phyloP scores from a whole-genome alignment of 805 yeast genomes.

The Kodamaea lidongshanica region DNA sequence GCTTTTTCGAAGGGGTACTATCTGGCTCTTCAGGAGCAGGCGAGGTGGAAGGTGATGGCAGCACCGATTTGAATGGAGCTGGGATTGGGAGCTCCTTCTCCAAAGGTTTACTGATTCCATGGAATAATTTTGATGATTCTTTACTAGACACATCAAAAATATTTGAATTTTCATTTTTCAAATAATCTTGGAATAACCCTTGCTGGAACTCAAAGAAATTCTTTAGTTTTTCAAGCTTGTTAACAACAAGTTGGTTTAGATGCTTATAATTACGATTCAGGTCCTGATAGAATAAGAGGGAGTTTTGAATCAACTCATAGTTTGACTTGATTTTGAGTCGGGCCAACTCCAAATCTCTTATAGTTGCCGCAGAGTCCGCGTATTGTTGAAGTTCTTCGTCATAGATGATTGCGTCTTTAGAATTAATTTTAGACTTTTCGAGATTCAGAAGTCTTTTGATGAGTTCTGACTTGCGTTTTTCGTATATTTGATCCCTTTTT shows the following conservation, averaged over 20 bases:
- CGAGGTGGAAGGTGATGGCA: slow-evolving; percentile 5
- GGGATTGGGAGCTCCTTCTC: slow-evolving; percentile 10
- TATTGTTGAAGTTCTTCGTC: slow-evolving; percentile 25
- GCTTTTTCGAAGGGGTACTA: slow-evolving; percentile 1
- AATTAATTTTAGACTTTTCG: slow-evolving; percentile 20
- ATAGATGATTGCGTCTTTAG: slow-evolving; percentile 15
- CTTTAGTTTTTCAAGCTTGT: slow-evolving; percentile 33
- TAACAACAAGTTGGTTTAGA: slow-evolving; percentile 23
- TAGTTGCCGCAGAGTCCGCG: slow-evolving; percentile 15
- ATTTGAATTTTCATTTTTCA: slow-evolving; percentile 12
- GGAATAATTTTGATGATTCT: slow-evolving; percentile 22
- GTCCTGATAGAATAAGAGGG: slow-evolving; percentile 31
- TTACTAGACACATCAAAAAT: slow-evolving; percentile 17
- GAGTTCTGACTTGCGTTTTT: slow-evolving; percentile 18
- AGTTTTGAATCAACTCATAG: slow-evolving; percentile 28
- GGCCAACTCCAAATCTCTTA: slow-evolving; percentile 30
- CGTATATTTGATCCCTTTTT: slow-evolving; percentile 17
- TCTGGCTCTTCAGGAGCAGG: slow-evolving; percentile 5
- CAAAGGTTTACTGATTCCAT: slow-evolving; percentile 24
- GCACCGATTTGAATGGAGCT: slow-evolving; percentile 4
- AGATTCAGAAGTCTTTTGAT: slow-evolving; percentile 21
- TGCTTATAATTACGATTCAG: slow-evolving; percentile 30
- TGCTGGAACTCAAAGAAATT: slow-evolving; percentile 35
- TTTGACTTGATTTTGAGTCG: slow-evolving; percentile 24
- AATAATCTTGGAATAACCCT: slow-evolving; percentile 18